Conservation (phyloP, 2,329 filamentous ascomycete genomes). For the Pseudogymnoascus sp. region DNA sequence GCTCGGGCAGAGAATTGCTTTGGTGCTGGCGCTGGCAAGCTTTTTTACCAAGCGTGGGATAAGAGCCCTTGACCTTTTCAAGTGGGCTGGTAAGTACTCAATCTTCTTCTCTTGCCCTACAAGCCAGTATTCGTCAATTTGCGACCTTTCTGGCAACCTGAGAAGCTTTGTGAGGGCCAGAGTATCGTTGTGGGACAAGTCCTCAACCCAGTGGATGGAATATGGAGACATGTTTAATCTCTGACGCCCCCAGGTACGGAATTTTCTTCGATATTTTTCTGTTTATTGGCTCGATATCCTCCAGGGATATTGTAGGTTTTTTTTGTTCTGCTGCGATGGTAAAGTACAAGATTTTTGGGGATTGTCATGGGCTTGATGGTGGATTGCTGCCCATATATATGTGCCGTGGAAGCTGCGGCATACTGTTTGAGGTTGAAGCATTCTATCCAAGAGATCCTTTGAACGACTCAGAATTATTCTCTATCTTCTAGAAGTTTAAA, state of each 20-base stretch:
- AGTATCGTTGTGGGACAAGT: neutral
- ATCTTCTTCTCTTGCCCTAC: neutral
- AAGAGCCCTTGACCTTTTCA: slow-evolving; percentile 12
- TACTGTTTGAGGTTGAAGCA: neutral
- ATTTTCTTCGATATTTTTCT: neutral
- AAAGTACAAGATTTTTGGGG: neutral
- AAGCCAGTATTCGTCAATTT: neutral
- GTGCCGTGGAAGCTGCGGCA: no score
- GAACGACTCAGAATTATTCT: neutral
- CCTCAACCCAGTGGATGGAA: slow-evolving; percentile 1
- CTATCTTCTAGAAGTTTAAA: slow-evolving; percentile 2
- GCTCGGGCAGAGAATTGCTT: slow-evolving; percentile 33
- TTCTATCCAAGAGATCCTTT: neutral
- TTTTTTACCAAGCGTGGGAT: slow-evolving; percentile 13
- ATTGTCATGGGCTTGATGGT: neutral
- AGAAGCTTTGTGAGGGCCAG: neutral
- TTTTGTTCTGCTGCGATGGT: neutral
- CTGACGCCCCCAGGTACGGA: neutral
- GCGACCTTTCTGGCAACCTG: neutral
- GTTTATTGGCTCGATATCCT: neutral
- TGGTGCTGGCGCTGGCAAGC: slow-evolving; percentile 1
- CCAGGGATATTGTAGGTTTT: neutral
- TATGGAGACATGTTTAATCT: neutral
- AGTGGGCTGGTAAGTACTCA: slow-evolving; percentile 13
- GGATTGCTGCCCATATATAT: neutral